Base-by-base conservation (phyloP, 108 stramenopile species). In the Nitzschia palea region DNA sequence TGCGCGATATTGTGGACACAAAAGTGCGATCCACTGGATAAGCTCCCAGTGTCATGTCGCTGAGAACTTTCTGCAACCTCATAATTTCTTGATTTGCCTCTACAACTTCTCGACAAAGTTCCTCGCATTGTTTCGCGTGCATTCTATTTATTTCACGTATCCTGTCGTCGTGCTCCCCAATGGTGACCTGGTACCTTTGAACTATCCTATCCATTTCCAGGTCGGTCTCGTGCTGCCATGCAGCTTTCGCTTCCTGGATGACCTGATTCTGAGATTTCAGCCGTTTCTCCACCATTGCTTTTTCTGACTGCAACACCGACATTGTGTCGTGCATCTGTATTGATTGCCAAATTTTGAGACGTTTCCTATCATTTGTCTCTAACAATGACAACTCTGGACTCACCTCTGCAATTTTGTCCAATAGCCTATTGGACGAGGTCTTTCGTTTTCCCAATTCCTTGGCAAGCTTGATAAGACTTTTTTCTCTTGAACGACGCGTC, bases 381-480 rank as follows among this genome's bases (percentile, higher is more conserved):
- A n/a, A n/a, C n/a, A n/a, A n/a, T n/a, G n/a, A n/a, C n/a, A n/a
- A n/a, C n/a, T n/a, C n/a, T n/a, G n/a, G 47, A 2, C 23, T 67
- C 12, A 42, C 28, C 40, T 55, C 40, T 6, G 35, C 50, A 27
- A 22, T 45, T 35, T 33, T 50, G 34, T 20, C 36, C 27, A 25
- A 37, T 44, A 22, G 43, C 57, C 2, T 14, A 12, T 35, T 23
- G 12, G 33, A 4, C 31, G 20, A 18, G n/a, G 35, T 36, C 36
- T 59, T 59, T 22, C 68, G 69, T 53, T 47, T 71, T 12, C 37
- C 33, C 12, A 77, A 34, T 67, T 71, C 70, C 27, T 77, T 70
- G 4, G 76, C 76, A 12, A 77, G 44, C 43, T 77, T 77, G 33
- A 71, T 29, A 20, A 77, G 42, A 45, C 27, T 71, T 17, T 61